phyloP scores from a whole-genome alignment of 2,329 filamentous ascomycete genomes.

The Aspergillus caelatus region DNA sequence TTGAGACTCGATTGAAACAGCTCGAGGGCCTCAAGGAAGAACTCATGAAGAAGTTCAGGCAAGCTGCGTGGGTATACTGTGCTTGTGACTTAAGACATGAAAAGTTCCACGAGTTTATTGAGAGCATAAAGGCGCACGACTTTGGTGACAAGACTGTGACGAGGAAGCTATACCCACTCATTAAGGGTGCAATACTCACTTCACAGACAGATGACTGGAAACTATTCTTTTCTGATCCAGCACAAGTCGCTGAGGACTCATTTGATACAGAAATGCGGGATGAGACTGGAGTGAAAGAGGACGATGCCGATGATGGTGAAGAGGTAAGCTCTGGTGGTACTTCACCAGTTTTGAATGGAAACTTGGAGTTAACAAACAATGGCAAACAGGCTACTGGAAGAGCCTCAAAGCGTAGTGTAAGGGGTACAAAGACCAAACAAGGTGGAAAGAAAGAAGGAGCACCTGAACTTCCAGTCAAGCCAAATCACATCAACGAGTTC shows the following conservation, averaged over 20 bases:
- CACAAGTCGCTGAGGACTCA: background rate
- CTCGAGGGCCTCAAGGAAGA: constrained; percentile 25
- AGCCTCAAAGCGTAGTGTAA: background rate
- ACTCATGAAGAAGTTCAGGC: constrained; percentile 27
- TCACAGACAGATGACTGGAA: constrained; percentile 32
- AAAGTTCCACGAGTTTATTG: constrained; percentile 33
- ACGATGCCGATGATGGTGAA: background rate
- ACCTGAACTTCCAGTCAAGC: constrained; percentile 17
- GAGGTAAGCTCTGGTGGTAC: background rate
- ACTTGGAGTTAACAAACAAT: background rate
- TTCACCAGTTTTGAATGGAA: background rate
- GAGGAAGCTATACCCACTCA: constrained; percentile 19
- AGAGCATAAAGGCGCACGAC: constrained; percentile 29
- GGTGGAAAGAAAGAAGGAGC: background rate
- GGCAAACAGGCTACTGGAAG: background rate
- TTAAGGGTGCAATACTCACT: constrained; percentile 22
- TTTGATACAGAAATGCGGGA: background rate
- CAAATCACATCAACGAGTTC: constrained; percentile 19
- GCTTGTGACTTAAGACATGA: constrained; percentile 23
- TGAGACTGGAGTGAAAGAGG: background rate
- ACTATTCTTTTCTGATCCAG: constrained; percentile 26
- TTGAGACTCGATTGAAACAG: constrained; percentile 27
- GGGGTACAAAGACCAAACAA: background rate
- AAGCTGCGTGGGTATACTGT: constrained; percentile 34
- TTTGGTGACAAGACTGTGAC: constrained; percentile 35